These are phyloP conservation scores for Sphagnum magellanicum DNA, from an alignment of 228 moss, liverwort and hornwort genomes.

Conservation along the genomic window DNA sequence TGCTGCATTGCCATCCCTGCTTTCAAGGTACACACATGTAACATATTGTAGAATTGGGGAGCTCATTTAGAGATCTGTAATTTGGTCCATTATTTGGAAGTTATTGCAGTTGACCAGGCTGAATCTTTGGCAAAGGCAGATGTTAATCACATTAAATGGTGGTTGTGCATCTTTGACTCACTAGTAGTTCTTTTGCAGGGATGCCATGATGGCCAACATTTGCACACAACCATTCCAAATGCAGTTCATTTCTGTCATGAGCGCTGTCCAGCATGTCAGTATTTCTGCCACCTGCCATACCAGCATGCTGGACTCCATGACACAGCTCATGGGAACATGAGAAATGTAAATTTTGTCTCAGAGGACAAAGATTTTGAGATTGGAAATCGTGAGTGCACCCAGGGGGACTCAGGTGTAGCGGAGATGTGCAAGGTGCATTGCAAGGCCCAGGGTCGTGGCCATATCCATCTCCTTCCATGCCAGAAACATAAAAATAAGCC, in stretches of 20 bases:
- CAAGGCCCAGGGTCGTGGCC: conserved; percentile 24
- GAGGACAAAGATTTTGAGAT: conserved; percentile 19
- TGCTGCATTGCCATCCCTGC: conserved; percentile 21
- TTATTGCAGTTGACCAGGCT: too few species aligned
- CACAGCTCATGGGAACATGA: conserved; percentile 30
- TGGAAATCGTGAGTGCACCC: conserved; percentile 12
- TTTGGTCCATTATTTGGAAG: too few species aligned
- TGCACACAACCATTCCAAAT: conserved; percentile 9
- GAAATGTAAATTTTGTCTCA: conserved; percentile 10
- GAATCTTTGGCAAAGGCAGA: too few species aligned
- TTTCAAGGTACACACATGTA: conserved; percentile 4
- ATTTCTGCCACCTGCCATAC: conserved; percentile 20
- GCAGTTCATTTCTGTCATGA: conserved; percentile 14
- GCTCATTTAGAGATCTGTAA: too few species aligned
- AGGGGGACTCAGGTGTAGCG: conserved; percentile 33
- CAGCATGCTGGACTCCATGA: conserved; percentile 16
- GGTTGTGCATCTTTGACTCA: too few species aligned
- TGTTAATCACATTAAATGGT: too few species aligned
- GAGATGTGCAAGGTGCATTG: conserved; percentile 38
- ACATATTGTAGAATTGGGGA: too few species aligned
- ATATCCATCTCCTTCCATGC: conserved; percentile 16
- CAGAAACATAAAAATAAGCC: not conserved
- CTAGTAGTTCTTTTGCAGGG: not conserved
- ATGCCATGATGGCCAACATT: conserved; percentile 15
- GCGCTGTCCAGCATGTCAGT: conserved; percentile 19